phyloP scores from a whole-genome alignment of 202 grass and related monocot genomes.

The Dendrocalamus latiflorus region DNA sequence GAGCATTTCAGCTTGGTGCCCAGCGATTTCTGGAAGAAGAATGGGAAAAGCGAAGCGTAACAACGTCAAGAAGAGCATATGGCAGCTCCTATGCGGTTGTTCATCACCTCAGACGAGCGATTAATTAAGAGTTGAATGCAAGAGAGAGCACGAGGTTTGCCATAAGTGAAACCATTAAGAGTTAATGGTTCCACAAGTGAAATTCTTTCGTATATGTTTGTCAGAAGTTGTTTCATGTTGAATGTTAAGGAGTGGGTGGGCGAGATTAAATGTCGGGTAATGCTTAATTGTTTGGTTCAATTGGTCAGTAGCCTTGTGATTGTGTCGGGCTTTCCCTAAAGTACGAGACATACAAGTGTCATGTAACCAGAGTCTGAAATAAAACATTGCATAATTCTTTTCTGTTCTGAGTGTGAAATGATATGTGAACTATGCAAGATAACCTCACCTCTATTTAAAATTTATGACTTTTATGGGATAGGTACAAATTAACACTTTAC shows the following conservation, averaged over 20 bases:
- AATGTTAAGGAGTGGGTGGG: background rate
- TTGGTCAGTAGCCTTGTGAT: background rate
- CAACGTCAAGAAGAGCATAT: slow-evolving; percentile 47
- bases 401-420: background rate
- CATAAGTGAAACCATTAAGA: background rate
- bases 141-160: background rate
- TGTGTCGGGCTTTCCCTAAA: background rate
- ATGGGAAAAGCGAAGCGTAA: slow-evolving; percentile 21
- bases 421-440: background rate
- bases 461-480: too few relatives aligned
- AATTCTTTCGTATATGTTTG: background rate
- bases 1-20: background rate
- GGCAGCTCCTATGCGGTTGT: slow-evolving; percentile 27
- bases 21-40: background rate
- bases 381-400: background rate
- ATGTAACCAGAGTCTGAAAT: background rate
- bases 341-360: background rate
- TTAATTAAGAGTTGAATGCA: background rate
- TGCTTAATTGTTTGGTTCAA: background rate
- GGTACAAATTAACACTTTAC: too few relatives aligned
- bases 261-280: background rate
- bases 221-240: background rate
- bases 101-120: slow-evolving; percentile 18
- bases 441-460: background rate
- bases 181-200: background rate